phyloP scores from a whole-genome alignment of 2,329 filamentous ascomycete genomes.

The Parastagonospora avenae region DNA sequence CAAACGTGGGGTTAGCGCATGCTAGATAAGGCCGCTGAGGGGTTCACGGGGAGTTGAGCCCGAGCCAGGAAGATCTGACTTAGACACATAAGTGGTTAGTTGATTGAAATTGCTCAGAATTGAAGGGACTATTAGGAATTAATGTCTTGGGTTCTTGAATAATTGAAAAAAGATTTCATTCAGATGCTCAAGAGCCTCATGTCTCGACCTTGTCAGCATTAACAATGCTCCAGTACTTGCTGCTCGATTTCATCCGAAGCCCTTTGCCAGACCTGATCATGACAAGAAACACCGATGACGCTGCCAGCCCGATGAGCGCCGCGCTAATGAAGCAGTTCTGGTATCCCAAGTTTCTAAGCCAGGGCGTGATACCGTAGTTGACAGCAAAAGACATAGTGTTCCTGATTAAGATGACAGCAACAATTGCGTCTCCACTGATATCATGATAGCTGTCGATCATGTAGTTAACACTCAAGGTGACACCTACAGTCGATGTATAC shows the following conservation, averaged over 20 bases:
- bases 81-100: too few species aligned
- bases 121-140: too few species aligned
- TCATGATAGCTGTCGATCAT: conserved; percentile 57
- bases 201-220: conserved; percentile 11
- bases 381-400: conserved; percentile 59
- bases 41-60: not conserved
- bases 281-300: conserved; percentile 46
- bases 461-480: conserved; percentile 53
- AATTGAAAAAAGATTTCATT: too few species aligned
- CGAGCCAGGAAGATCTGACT: not conserved
- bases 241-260: conserved; percentile 31
- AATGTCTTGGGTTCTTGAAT: too few species aligned
- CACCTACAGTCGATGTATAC: conserved; percentile 41
- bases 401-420: conserved; percentile 56
- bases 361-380: conserved; percentile 57
- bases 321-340: conserved; percentile 52
- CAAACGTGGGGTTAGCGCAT: not conserved
- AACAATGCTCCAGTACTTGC: conserved; percentile 44
- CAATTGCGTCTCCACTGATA: conserved; percentile 55
- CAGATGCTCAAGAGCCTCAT: too few species aligned
- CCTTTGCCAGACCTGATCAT: conserved; percentile 58
- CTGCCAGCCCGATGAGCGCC: conserved; percentile 50
- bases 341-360: conserved; percentile 50
- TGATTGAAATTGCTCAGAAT: too few species aligned
- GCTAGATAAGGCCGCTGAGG: not conserved